These are phyloP conservation scores for Hordeum marinum DNA, from an alignment of 176 grass and related monocot genomes.

Conservation along the genomic window DNA sequence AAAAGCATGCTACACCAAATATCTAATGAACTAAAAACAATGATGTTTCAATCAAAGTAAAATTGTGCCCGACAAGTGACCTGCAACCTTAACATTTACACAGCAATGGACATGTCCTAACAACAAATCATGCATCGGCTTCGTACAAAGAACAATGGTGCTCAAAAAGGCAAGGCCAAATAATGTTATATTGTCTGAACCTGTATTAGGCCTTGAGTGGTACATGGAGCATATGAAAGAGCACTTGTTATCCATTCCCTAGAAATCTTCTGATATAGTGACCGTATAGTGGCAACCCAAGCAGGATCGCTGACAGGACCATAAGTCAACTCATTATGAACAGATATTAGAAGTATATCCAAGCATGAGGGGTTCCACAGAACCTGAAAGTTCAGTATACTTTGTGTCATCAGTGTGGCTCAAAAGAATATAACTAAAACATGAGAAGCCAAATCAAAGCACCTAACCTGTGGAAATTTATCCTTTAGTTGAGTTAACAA, in stretches of 20 bases:
- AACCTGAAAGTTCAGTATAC: constrained; percentile 53
- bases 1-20: constrained; percentile 5
- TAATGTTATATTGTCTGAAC: constrained; percentile 44
- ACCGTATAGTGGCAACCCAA: constrained; percentile 90
- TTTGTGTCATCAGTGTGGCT: constrained; percentile 17
- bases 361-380: constrained; percentile 97
- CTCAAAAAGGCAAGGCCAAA: constrained; percentile 16
- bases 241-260: constrained; percentile 98
- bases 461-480: constrained; percentile 90
- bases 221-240: constrained; percentile 95
- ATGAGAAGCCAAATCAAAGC: constrained; percentile 16
- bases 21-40: constrained; percentile 20
- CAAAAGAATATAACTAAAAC: constrained; percentile 20
- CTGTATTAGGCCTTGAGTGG: constrained; percentile 98
- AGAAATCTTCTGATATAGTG: constrained; percentile 93
- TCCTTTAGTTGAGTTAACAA: constrained; percentile 91
- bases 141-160: constrained; percentile 22
- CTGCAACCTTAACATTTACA: constrained; percentile 33
- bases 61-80: constrained; percentile 22
- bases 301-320: constrained; percentile 96
- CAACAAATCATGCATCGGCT: constrained; percentile 27
- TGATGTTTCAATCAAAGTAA: background rate
- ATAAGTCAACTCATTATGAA: constrained; percentile 93
- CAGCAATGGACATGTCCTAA: constrained; percentile 27
- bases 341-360: constrained; percentile 95